A percentile compares a stretch with the other conserved stretches of the same genome.
Evolutionary conservation across 2,329 filamentous ascomycete species (phyloP).

Genomic region (Penicillium polonicum): DNA sequence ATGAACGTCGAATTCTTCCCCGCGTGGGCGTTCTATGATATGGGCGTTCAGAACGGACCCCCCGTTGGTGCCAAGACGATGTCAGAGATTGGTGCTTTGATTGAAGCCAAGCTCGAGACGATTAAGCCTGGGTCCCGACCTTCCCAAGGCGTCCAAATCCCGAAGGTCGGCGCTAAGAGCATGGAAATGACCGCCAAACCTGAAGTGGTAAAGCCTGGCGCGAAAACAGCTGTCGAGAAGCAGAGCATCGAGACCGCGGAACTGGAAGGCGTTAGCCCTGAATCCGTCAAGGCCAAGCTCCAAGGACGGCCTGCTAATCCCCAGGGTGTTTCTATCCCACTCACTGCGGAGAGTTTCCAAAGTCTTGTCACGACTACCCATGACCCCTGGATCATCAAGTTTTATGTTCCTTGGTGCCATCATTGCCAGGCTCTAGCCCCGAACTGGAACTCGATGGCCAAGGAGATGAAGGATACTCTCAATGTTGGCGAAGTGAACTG

Average conservation of each 20-base stretch:
- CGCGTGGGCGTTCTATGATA: slow-evolving; percentile 74
- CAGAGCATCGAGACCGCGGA: slow-evolving; percentile 24
- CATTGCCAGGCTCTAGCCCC: slow-evolving; percentile 93
- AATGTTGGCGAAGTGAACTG: slow-evolving; percentile 98
- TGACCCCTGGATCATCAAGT: slow-evolving; percentile 98
- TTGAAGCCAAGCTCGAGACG: slow-evolving; percentile 75
- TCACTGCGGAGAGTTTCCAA: slow-evolving; percentile 85
- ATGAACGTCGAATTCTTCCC: slow-evolving; percentile 71
- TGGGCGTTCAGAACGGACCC: slow-evolving; percentile 66
- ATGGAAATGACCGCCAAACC: slow-evolving; percentile 46
- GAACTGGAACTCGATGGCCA: slow-evolving; percentile 83
- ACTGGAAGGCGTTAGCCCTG: slow-evolving; percentile 41
- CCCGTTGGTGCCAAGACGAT: slow-evolving; percentile 69
- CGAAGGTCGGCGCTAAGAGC: slow-evolving; percentile 63
- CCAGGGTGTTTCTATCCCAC: slow-evolving; percentile 68
- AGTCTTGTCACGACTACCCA: slow-evolving; percentile 78
- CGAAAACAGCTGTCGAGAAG: slow-evolving; percentile 42
- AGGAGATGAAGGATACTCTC: slow-evolving; percentile 83
- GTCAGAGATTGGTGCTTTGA: slow-evolving; percentile 61
- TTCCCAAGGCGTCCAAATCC: slow-evolving; percentile 63
- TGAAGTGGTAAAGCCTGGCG: slow-evolving; percentile 41
- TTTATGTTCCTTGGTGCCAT: slow-evolving; percentile 95
- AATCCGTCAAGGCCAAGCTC: slow-evolving; percentile 50
- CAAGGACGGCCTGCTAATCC: slow-evolving; percentile 65
- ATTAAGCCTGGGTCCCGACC: slow-evolving; percentile 80